Base-by-base conservation (phyloP, 2,329 filamentous ascomycete species). In the Acarospora socialis region DNA sequence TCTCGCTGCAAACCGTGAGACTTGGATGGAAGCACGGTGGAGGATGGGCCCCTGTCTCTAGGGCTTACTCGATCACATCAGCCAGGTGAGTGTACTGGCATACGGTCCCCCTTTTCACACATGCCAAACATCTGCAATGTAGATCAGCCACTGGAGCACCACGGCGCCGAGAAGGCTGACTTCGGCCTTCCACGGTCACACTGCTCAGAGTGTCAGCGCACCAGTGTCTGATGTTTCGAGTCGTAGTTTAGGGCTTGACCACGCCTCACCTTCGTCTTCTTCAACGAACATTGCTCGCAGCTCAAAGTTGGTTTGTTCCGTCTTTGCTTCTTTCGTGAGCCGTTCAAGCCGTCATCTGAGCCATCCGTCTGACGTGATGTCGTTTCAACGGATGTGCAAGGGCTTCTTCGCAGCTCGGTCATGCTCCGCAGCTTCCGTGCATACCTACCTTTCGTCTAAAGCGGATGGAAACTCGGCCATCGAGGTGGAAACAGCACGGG, bases 291-390 rank as follows among this genome's bases (percentile, higher is more conserved):
- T 51, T 83, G 78, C 39, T 75, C 69, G 47, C 81, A 86, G 29
- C 77, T 82, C 40, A 86, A 51, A 1, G 80, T 86, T 3, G 81
- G 81, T 53, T 87, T 87, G 56, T 87, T 87, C 28, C 81, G 71
- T 60, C 80, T 84, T 58, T 86, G 80, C 57, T 79, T 82, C 60
- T 80, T 81, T 52, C 59, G n/a, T n/a, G n/a, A n/a, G n/a, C n/a
- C n/a, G n/a, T n/a, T n/a, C n/a, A n/a, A n/a, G n/a, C n/a, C n/a
- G n/a, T n/a, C n/a, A n/a, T n/a, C n/a, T n/a, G n/a, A n/a, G n/a
- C n/a, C n/a, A n/a, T n/a, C n/a, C n/a, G n/a, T n/a, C n/a, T n/a
- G n/a, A n/a, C n/a, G n/a, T n/a, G n/a, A n/a, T n/a, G n/a, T n/a
- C n/a, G n/a, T n/a, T n/a, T n/a, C n/a, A n/a, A n/a, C n/a, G n/a